Conservation (phyloP, 495 filamentous ascomycete genomes). For the Alectoria sarmentosa region DNA sequence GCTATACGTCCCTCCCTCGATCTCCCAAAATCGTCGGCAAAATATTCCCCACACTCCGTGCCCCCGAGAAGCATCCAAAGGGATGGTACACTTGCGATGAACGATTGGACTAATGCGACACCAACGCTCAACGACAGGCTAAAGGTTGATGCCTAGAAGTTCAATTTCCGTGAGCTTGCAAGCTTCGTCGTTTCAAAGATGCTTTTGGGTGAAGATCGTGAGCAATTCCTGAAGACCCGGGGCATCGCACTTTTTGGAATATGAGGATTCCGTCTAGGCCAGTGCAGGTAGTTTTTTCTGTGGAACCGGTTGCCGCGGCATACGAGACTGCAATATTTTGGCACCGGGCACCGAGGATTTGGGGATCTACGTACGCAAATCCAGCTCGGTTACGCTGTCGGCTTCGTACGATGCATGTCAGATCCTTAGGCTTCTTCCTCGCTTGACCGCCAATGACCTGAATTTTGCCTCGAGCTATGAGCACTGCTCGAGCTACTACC, state of each 20-base stretch:
- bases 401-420: not conserved
- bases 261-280: not conserved
- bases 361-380: no score
- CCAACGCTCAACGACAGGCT: not conserved
- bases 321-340: not conserved
- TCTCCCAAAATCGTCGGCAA: no score
- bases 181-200: no score
- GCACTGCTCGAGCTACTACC: conserved; percentile 9
- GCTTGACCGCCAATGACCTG: conserved; percentile 10
- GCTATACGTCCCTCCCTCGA: no score
- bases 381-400: not conserved
- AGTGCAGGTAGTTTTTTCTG: not conserved
- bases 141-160: no score
- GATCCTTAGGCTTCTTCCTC: not conserved
- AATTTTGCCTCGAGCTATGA: conserved; percentile 16
- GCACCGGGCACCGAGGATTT: not conserved
- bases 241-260: not conserved
- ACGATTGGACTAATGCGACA: not conserved
- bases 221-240: not conserved
- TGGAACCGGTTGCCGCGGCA: not conserved
- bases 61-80: no score
- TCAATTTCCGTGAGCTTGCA: no score
- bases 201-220: not conserved
- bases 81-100: no score
- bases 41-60: no score